A percentile compares a stretch with the other conserved stretches of the same genome.
phyloP scores from a whole-genome alignment of 495 filamentous ascomycete genomes.

The Penicillium pulvis region DNA sequence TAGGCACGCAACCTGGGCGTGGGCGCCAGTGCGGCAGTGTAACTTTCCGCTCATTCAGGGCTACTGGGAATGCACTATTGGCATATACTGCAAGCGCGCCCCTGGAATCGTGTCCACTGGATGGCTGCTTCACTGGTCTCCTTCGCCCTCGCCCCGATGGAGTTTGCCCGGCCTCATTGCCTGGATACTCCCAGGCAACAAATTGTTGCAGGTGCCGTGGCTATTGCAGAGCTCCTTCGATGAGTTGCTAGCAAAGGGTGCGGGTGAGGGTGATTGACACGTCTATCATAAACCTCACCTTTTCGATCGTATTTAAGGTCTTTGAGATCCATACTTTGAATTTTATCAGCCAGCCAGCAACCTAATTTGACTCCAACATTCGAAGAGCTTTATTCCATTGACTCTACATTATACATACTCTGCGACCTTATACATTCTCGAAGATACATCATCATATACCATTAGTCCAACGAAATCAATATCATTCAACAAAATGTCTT shows the following conservation, averaged over 20 bases:
- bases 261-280: not conserved
- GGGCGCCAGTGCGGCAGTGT: not conserved
- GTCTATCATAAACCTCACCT: not conserved
- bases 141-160: constrained; percentile 1
- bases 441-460: too few relatives aligned
- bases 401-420: not conserved
- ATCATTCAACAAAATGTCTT: not conserved
- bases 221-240: not conserved
- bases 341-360: not conserved
- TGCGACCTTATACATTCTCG: too few relatives aligned
- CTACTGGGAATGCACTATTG: not conserved
- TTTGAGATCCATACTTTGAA: not conserved
- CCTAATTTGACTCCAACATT: not conserved
- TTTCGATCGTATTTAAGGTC: not conserved
- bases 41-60: not conserved
- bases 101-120: not conserved
- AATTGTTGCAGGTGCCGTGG: not conserved
- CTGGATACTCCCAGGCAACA: not conserved
- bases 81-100: not conserved
- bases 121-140: constrained; percentile 1
- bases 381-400: not conserved
- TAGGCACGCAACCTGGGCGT: not conserved
- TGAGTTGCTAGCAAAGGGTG: not conserved
- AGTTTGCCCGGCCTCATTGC: not conserved
- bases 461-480: not conserved